Conservation (phyloP, 1,139 yeast species). For the Diutina neorugosa region DNA sequence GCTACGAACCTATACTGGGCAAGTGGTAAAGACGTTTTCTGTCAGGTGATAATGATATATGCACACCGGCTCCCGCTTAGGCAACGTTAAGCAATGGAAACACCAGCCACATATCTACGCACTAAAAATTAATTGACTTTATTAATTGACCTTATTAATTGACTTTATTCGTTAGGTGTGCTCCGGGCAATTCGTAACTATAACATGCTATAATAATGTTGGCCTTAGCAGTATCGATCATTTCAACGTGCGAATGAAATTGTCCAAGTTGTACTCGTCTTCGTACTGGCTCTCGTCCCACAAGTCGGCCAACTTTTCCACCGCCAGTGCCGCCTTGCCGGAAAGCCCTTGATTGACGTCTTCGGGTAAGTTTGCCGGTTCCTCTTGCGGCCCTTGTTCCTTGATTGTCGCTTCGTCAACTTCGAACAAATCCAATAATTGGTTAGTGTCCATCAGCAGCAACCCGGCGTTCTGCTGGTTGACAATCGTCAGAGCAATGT, state of each 20-base stretch:
- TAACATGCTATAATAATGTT: not conserved
- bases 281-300: conserved; percentile 97
- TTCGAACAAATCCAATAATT: conserved; percentile 80
- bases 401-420: conserved; percentile 46
- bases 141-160: no score
- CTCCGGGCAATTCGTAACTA: not conserved
- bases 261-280: conserved; percentile 90
- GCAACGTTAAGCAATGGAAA: not conserved
- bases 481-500: conserved; percentile 90
- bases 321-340: conserved; percentile 45
- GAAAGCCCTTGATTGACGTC: conserved; percentile 51
- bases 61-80: not conserved
- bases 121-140: not conserved
- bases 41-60: not conserved
- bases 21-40: not conserved
- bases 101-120: not conserved
- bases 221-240: conserved; percentile 8
- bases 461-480: conserved; percentile 94
- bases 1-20: no score
- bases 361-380: conserved; percentile 24
- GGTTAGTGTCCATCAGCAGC: conserved; percentile 94
- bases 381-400: conserved; percentile 17
- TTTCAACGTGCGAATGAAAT: conserved; percentile 70
- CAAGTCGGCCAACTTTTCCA: conserved; percentile 82
- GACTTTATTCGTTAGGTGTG: not conserved